Base-by-base conservation (phyloP, 1,284 basidiomycete genomes). In the Sporisorium reilianum region DNA sequence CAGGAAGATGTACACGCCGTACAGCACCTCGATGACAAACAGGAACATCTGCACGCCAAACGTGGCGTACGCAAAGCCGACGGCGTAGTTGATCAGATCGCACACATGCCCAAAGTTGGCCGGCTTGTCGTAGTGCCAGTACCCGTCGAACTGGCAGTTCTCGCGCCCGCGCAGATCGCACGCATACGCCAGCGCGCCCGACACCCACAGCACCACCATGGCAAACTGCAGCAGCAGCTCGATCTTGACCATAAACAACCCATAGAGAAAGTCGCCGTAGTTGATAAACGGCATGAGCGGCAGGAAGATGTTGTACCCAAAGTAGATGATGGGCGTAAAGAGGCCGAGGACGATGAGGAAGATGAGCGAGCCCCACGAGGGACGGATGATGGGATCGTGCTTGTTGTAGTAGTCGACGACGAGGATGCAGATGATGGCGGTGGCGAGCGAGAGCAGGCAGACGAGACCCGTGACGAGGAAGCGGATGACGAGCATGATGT, bases 301-400 rank as follows among this genome's bases (percentile, higher is more conserved):
- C 16, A 86, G 51, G 64, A 84, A 77, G 50, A 83, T 77, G 61
- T 84, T 84, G 75, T 84, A 85, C 40, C 82, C 80, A 75, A 85
- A 81, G 69, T 82, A 83, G 62, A 85, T 78, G 60, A 84, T 82
- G 60, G 70, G 75, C 2, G 83, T 84, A 22, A 82, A 66, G 46
- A 85, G 75, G 45, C 85, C 85, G 57, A 86, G 80, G 57, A 85
- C 64, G 67, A 85, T 81, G 40, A 81, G 61, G 76, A 83, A 85
- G 77, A 86, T 85, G 58, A 85, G 70, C 2, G 82, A 84, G 1
- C 85, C 83, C 84, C 85, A 85, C 1, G 85, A 81, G 1, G 85
- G 85, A 26, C 77, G 71, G 60, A 85, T 80, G 70, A 85, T 83
- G 9, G 84, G 85, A 22, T 80, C 73, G 61, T 85, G 78, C 1